phyloP scores from a whole-genome alignment of 108 stramenopile species.

The Nitzschia palea region DNA sequence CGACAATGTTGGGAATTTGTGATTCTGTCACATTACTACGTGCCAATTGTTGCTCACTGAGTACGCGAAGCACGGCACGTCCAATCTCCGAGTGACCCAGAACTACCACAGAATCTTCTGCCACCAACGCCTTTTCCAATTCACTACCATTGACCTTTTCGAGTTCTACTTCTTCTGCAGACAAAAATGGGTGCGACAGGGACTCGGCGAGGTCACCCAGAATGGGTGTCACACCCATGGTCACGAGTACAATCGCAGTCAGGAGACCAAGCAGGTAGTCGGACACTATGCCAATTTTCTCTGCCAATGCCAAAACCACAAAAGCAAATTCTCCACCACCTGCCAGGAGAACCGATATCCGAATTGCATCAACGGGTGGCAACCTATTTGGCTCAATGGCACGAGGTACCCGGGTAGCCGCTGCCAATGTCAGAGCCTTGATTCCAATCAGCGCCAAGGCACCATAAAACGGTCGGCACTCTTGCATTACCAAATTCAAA shows the following conservation, averaged over 20 bases:
- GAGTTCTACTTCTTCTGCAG: neutral
- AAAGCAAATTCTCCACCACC: slow-evolving; percentile 82
- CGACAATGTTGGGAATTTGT: slow-evolving; percentile 47
- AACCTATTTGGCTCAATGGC: slow-evolving; percentile 59
- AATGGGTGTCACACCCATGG: slow-evolving; percentile 76
- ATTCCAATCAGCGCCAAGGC: slow-evolving; percentile 43
- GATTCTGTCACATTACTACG: slow-evolving; percentile 10
- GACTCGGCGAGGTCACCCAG: slow-evolving; percentile 57
- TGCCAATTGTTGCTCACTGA: slow-evolving; percentile 18
- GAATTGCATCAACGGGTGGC: slow-evolving; percentile 46
- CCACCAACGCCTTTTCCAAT: slow-evolving; percentile 29
- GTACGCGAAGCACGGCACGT: slow-evolving; percentile 33
- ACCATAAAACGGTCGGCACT: slow-evolving; percentile 63
- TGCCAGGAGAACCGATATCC: slow-evolving; percentile 52
- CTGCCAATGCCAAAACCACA: slow-evolving; percentile 67
- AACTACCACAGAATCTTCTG: slow-evolving; percentile 62
- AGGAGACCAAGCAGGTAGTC: slow-evolving; percentile 52
- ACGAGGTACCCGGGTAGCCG: slow-evolving; percentile 56
- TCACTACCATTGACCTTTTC: neutral
- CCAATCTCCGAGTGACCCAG: slow-evolving; percentile 68
- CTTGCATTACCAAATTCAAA: slow-evolving; percentile 45
- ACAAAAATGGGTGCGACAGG: slow-evolving; percentile 31
- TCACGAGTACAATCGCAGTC: slow-evolving; percentile 66
- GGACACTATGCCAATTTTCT: slow-evolving; percentile 56
- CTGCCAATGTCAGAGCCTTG: slow-evolving; percentile 39